A percentile compares a stretch with the other conserved stretches of the same genome.
These are phyloP conservation scores for Erodium moschatum DNA, from an alignment of 441 rosid genomes.

Conservation along the genomic window DNA sequence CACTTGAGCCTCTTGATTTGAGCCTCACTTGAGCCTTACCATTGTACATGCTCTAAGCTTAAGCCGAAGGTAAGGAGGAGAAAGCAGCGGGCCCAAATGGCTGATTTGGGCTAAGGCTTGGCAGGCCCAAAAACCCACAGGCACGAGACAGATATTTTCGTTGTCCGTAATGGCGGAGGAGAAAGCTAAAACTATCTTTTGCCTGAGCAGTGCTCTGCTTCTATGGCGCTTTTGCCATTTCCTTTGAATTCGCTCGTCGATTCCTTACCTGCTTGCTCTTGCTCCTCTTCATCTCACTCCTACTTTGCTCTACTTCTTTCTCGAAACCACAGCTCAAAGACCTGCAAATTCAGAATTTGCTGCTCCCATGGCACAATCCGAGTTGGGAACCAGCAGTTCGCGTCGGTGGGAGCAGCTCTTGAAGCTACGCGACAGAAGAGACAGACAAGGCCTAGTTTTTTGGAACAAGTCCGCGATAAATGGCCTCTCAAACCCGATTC, in stretches of 20 bases:
- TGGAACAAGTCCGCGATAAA: conserved; percentile 56
- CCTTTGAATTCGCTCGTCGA: conserved; percentile 12
- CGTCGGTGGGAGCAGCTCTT: conserved; percentile 22
- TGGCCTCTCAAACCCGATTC: conserved; percentile 57
- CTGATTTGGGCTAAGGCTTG: background rate
- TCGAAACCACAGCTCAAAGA: conserved; percentile 10
- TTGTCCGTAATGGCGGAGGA: too few species aligned
- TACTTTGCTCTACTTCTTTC: conserved; percentile 21
- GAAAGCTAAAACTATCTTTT: background rate
- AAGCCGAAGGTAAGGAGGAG: too few species aligned
- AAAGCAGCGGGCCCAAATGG: too few species aligned
- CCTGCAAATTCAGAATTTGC: conserved; percentile 22
- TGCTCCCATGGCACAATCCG: conserved; percentile 24
- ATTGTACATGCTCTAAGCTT: too few species aligned
- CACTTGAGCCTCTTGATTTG: too few species aligned
- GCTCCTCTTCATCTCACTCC: conserved; percentile 17
- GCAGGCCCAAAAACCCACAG: background rate
- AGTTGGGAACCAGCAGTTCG: conserved; percentile 12
- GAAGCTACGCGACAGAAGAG: conserved; percentile 37
- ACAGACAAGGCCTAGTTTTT: conserved; percentile 60
- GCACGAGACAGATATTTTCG: background rate
- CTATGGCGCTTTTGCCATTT: conserved; percentile 36
- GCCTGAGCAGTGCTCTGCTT: background rate
- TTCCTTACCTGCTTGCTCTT: conserved; percentile 15
- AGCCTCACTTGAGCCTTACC: too few species aligned